Conservation (phyloP, 441 rosid genomes). For the Sinapis alba region DNA sequence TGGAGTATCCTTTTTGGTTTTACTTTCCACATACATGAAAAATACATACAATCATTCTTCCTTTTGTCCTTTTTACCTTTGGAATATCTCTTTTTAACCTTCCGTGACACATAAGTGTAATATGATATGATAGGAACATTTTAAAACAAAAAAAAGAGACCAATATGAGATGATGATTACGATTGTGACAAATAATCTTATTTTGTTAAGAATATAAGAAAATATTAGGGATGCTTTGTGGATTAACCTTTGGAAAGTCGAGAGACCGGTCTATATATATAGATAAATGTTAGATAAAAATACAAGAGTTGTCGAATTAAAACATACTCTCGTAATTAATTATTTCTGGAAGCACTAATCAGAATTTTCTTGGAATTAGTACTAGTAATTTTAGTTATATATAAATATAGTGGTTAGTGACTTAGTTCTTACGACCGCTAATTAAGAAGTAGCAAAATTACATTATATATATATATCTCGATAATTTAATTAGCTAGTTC, state of each 20-base stretch:
- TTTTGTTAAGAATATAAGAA: slow-evolving; percentile 8
- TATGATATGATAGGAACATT: slow-evolving; percentile 38
- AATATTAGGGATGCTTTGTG: slow-evolving; percentile 22
- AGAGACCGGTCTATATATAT: background rate
- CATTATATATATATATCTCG: background rate
- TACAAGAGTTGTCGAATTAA: background rate
- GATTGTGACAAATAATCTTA: slow-evolving; percentile 33
- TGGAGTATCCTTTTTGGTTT: slow-evolving; percentile 22
- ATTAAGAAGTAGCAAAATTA: background rate
- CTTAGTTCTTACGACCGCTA: background rate
- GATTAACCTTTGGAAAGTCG: slow-evolving; percentile 23
- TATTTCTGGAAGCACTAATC: background rate
- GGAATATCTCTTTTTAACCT: slow-evolving; percentile 36
- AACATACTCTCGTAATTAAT: background rate
- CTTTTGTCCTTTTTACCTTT: slow-evolving; percentile 36
- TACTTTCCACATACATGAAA: slow-evolving; percentile 37
- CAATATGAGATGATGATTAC: slow-evolving; percentile 40
- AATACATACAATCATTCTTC: slow-evolving; percentile 42
- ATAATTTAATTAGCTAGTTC: background rate
- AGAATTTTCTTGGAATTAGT: background rate
- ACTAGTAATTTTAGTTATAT: background rate
- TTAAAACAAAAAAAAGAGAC: slow-evolving; percentile 21
- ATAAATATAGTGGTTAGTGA: background rate
- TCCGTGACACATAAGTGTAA: slow-evolving; percentile 20
- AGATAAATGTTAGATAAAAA: background rate